Conservation (phyloP, 2,329 filamentous ascomycete genomes). For the Calonectria pseudoreteaudii region DNA sequence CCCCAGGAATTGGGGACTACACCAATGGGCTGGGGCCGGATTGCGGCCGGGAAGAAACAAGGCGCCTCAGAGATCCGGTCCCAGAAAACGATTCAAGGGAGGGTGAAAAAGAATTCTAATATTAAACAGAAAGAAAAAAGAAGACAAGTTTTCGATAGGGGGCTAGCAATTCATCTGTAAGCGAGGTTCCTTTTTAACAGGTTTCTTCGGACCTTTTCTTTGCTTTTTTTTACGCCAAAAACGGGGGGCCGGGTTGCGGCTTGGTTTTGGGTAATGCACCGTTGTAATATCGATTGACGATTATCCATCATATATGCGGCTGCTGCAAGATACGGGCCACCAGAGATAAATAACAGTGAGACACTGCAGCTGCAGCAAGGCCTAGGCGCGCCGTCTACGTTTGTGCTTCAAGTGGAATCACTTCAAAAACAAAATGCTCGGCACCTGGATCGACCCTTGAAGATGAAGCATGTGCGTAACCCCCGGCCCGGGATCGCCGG, state of each 20-base stretch:
- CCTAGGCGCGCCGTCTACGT: neutral
- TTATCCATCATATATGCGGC: neutral
- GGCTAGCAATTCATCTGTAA: neutral
- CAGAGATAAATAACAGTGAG: neutral
- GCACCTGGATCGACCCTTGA: conserved; percentile 1
- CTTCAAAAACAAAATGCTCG: neutral
- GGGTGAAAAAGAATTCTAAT: neutral
- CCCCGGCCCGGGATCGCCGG: conserved; percentile 17
- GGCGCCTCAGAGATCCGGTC: conserved; percentile 3
- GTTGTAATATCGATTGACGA: conserved; percentile 3
- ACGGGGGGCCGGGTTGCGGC: neutral
- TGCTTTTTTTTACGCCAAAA: neutral
- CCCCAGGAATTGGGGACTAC: conserved; percentile 15
- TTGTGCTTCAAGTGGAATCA: neutral
- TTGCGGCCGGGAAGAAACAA: conserved; percentile 12
- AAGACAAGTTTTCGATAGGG: neutral
- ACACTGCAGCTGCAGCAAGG: conserved; percentile 3
- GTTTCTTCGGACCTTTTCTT: conserved; percentile 1
- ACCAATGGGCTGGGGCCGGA: conserved; percentile 12
- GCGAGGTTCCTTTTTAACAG: neutral
- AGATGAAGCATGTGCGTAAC: neutral
- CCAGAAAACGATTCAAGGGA: neutral
- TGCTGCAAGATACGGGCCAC: neutral
- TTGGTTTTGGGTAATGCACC: conserved; percentile 12
- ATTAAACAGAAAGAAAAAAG: neutral